Evolutionary conservation across 2,329 filamentous ascomycete genomes (phyloP).

Genomic region (Hypoxylon sp.): DNA sequence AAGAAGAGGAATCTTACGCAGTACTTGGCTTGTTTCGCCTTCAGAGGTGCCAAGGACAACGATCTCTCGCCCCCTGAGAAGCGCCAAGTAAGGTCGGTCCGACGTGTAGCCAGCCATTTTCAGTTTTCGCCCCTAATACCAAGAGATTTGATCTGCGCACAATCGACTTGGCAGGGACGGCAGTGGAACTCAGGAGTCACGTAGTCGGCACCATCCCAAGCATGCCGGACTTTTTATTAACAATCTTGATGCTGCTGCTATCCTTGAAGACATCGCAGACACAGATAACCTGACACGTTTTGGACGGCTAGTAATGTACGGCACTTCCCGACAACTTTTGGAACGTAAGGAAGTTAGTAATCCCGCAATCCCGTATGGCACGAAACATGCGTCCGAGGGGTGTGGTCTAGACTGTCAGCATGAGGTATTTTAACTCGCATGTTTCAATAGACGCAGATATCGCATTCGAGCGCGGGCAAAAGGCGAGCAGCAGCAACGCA

Average conservation of each 20-base stretch:
- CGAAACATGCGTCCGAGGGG: slow-evolving; percentile 12
- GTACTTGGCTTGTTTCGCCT: slow-evolving; percentile 34
- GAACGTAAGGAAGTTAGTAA: slow-evolving; percentile 15
- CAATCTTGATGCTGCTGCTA: slow-evolving; percentile 22
- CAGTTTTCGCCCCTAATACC: slow-evolving; percentile 34
- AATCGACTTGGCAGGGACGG: slow-evolving; percentile 50
- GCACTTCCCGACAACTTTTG: slow-evolving; percentile 32
- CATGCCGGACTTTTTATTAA: slow-evolving; percentile 33
- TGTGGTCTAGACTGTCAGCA: slow-evolving; percentile 33
- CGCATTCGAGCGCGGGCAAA: slow-evolving; percentile 10
- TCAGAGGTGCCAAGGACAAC: slow-evolving; percentile 39
- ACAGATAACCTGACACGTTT: slow-evolving; percentile 20
- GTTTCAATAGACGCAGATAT: slow-evolving; percentile 34
- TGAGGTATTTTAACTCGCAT: slow-evolving; percentile 42
- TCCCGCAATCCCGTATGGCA: slow-evolving; percentile 12
- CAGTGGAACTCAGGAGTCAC: slow-evolving; percentile 44
- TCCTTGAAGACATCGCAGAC: slow-evolving; percentile 27
- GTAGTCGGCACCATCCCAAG: slow-evolving; percentile 20
- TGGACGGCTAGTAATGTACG: slow-evolving; percentile 14
- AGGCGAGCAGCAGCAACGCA: slow-evolving; percentile 25
- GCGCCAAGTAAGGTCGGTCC: slow-evolving; percentile 46
- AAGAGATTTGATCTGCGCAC: slow-evolving; percentile 49
- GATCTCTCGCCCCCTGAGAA: slow-evolving; percentile 29
- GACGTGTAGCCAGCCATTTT: slow-evolving; percentile 39
- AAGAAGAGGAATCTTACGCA: slow-evolving; percentile 16